Percentiles rank a stretch among this genome's conserved stretches.
Evolutionary conservation across 2,329 filamentous ascomycete species (phyloP).

Genomic region (Colletotrichum brevisporum): DNA sequence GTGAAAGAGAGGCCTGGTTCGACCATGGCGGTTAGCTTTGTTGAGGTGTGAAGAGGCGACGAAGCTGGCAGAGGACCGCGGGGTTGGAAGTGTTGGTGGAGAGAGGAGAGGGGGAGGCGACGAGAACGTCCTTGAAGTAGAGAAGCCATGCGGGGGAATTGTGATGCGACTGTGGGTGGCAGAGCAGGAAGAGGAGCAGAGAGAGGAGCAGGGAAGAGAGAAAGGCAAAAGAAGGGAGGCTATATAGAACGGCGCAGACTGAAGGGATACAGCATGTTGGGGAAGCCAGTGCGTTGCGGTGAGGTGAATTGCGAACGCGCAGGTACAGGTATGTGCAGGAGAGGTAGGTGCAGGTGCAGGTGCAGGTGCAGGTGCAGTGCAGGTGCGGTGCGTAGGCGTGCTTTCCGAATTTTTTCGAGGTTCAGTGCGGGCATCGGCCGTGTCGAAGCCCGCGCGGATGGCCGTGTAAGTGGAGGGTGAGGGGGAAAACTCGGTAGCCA

Average conservation of each 20-base stretch:
- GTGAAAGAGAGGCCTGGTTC: conserved; percentile 72
- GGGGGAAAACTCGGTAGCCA: background rate
- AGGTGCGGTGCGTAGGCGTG: no score
- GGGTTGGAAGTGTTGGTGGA: conserved; percentile 5
- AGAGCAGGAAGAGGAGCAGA: conserved; percentile 14
- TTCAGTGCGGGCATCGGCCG: conserved; percentile 29
- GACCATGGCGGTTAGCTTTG: conserved; percentile 39
- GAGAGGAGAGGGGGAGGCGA: conserved; percentile 36
- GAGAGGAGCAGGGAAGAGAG: conserved; percentile 16
- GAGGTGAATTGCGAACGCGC: conserved; percentile 8
- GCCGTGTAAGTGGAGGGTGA: conserved; percentile 32
- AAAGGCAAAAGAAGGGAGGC: conserved; percentile 26
- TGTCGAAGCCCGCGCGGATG: conserved; percentile 12
- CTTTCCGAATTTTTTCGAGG: background rate
- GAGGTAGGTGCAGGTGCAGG: no score
- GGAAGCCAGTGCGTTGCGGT: conserved; percentile 33
- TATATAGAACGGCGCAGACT: conserved; percentile 33
- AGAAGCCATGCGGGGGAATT: conserved; percentile 33
- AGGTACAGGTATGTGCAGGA: background rate
- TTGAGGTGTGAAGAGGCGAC: conserved; percentile 27
- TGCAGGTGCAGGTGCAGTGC: no score
- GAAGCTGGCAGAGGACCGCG: conserved; percentile 20
- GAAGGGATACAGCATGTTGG: conserved; percentile 40
- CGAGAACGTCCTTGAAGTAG: conserved; percentile 31
- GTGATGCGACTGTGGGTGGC: conserved; percentile 4